phyloP scores from a whole-genome alignment of 2,329 filamentous ascomycete genomes.

The Cryphonectria nitschkei region DNA sequence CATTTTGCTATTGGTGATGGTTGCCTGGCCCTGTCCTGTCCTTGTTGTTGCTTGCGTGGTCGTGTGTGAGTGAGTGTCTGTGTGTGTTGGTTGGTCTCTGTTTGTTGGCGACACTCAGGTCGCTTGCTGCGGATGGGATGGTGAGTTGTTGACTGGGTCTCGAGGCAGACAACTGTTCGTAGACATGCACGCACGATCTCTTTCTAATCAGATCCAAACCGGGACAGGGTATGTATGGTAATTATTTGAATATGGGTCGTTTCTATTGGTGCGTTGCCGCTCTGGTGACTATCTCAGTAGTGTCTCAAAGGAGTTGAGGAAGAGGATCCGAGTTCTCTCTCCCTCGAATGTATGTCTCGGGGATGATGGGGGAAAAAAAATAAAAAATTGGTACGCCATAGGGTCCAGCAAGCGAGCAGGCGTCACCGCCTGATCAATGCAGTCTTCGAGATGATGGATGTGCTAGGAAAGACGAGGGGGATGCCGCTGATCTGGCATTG shows the following conservation, averaged over 20 bases:
- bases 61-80: background rate
- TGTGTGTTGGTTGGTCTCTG: background rate
- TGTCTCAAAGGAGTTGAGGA: background rate
- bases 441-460: background rate
- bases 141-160: constrained; percentile 1
- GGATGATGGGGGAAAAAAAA: background rate
- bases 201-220: background rate
- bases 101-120: background rate
- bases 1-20: background rate
- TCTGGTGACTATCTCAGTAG: background rate
- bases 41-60: too few relatives aligned
- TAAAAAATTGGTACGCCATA: background rate
- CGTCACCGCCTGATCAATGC: background rate
- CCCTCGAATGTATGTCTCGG: background rate
- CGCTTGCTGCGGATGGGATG: background rate
- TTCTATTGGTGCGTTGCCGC: background rate
- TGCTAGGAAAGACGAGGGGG: too few relatives aligned
- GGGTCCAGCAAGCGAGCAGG: background rate
- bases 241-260: background rate
- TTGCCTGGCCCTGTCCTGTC: background rate
- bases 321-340: background rate
- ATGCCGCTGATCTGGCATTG: background rate
- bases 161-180: background rate
- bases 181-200: background rate
- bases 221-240: background rate